Evolutionary conservation across 345 rosid species (phyloP), one percentile per base, ranked within the genome.

Genomic region (Reutealis trisperma): DNA sequence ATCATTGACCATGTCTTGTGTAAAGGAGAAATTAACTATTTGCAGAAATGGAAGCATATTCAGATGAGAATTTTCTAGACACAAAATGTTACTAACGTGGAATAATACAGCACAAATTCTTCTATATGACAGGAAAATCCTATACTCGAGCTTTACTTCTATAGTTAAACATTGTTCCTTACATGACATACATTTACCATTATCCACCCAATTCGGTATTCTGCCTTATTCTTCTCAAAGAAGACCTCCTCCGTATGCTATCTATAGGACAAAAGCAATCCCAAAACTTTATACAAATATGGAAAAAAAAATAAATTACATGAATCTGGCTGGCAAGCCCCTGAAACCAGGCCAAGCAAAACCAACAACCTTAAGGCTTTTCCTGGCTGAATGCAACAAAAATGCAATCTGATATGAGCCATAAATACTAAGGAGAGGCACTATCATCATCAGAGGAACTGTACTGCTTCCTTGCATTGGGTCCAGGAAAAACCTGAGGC

Each of bases 391-490:
- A 57, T 66, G 81, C 54, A 63, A 59, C 78, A 61, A 67, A 72
- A 71, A n/a, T 32, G 65, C 27, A 69, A 60, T 73, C 76, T 55
- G 54, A 57, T 55, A 18, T 27, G 25, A 55, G 71, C 30, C 68
- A 78, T 27, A 75, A 73, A 49, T 54, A 34, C 88, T 85, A 89
- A 58, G 85, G 86, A 68, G 92, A 81, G 65, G 80, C 34, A 52
- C 82, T 86, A 63, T 88, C 96, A 19, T 93, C 98, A 21, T 91
- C 92, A 0, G 87, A 83, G 15, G 90, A 90, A 66, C 89, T 79
- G 81, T 78, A 58, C 70, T 75, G 88, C 30, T 55, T 84, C 82
- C 80, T 82, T 60, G 73, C 41, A 61, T 37, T 65, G 71, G 65
- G 34, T 49, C 67, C 79, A n/a, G 72, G 12, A 45, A 68, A 34